These are phyloP conservation scores for Polygonum aviculare DNA, from an alignment of 148 eudicot genomes.

Conservation along the genomic window DNA sequence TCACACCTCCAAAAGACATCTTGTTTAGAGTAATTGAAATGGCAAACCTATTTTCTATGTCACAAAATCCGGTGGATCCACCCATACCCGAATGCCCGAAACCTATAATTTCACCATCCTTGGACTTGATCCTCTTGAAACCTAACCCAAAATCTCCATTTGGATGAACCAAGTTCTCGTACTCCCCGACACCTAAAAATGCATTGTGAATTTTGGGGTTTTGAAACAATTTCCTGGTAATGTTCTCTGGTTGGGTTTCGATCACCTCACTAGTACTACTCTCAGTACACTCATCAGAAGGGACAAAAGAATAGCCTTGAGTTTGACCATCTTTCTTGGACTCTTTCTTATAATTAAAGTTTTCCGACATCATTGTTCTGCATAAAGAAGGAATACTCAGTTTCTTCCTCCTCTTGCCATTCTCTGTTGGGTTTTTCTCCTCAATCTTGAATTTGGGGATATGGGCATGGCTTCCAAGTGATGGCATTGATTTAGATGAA, in stretches of 20 bases:
- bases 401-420: constrained; percentile 23
- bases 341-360: constrained; percentile 16
- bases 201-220: constrained; percentile 73
- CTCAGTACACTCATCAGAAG: constrained; percentile 31
- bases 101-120: constrained; percentile 56
- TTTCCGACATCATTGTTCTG: constrained; percentile 29
- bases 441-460: constrained; percentile 48
- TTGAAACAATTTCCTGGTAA: constrained; percentile 31
- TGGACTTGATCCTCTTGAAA: constrained; percentile 46
- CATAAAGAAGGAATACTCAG: constrained; percentile 23
- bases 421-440: constrained; percentile 27
- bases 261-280: constrained; percentile 11
- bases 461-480: constrained; percentile 80
- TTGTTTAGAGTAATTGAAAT: constrained; percentile 81
- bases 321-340: constrained; percentile 9
- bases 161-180: constrained; percentile 45
- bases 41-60: constrained; percentile 60
- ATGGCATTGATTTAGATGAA: constrained; percentile 55
- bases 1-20: constrained; percentile 69
- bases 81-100: constrained; percentile 97
- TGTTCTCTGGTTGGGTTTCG: constrained; percentile 8
- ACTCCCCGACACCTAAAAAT: constrained; percentile 76
- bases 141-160: constrained; percentile 76
- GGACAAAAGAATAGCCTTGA: constrained; percentile 27
- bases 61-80: constrained; percentile 86